Evolutionary conservation across 73 alveolate genomes (phyloP).

Genomic region (Paramecium octaurelia): DNA sequence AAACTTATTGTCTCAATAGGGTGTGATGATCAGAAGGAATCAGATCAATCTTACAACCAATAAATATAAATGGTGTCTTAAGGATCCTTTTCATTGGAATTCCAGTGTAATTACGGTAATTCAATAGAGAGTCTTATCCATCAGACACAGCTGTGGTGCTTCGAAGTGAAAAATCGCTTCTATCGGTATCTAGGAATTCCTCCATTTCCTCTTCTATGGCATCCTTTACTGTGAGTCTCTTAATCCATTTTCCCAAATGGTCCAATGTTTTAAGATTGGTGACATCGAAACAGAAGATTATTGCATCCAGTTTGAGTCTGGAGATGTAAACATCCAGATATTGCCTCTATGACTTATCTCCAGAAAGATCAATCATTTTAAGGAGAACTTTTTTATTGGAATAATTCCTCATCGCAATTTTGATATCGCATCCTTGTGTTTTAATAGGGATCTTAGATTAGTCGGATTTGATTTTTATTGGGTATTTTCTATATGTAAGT

Average conservation of each 20-base stretch:
- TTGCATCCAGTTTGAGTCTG: not conserved
- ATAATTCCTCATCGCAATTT: not conserved
- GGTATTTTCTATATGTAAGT: not conserved
- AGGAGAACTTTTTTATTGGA: not conserved
- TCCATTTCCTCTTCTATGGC: not conserved
- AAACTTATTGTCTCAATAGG: not conserved
- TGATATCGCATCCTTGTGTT: not conserved
- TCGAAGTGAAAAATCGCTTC: not conserved
- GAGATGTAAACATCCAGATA: not conserved
- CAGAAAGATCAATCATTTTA: constrained; percentile 8
- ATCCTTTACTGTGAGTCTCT: not conserved
- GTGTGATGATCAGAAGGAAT: not conserved
- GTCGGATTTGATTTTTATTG: not conserved
- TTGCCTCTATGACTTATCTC: not conserved
- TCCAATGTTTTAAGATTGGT: not conserved
- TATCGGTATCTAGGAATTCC: not conserved
- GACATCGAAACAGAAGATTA: not conserved
- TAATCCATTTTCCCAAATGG: not conserved
- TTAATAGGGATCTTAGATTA: not conserved
- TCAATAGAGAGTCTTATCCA: not conserved
- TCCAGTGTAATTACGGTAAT: not conserved
- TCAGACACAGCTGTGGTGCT: not conserved
- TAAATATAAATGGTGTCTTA: not conserved
- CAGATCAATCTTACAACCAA: not conserved
- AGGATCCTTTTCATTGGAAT: not conserved